Evolutionary conservation across 345 rosid species (phyloP), one percentile per base, ranked within the genome.

Genomic region (Aegle marmelos): DNA sequence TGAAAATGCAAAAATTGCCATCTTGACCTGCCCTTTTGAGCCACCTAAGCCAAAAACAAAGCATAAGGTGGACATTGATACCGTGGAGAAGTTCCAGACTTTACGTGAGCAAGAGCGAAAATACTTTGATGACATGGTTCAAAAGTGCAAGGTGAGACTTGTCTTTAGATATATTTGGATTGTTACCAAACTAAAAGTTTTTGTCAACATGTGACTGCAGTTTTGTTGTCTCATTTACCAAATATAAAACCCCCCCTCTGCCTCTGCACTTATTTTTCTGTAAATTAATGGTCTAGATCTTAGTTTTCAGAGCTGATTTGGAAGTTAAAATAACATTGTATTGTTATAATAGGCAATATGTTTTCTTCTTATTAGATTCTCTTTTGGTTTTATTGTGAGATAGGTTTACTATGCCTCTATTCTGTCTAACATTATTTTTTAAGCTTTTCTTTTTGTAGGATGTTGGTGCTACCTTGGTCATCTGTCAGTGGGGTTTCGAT

Each of bases 401-500:
- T 24, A 61, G 11, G 25, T 45, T 27, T 70, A 75, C 59, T 7
- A 9, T 69, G 6, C 57, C 10, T 58, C 48, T 31, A 28, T 39
- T 9, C 57, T 67, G 58, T 22, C 41, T 59, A 54, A 14, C 61
- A 1, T 14, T 63, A 59, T 76, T 76, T 5, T 63, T 73, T 21
- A 14, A 45, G 5, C 2, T 45, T 45, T 45, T 45, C 39, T 13
- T 68, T 76, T 68, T 86, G 81, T 88, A 96, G 99, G 99, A 94
- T 88, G 95, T 89, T 82, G 99, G 99, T 76, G 94, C 98, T 53
- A 92, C 99, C 19, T 79, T 96, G 83, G 99, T 96, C 67, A 96
- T 96, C 85, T 96, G 99, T 81, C 99, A 96, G 60, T 96, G 99
- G 99, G 99, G 98, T 45, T 96, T 96, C 30, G 99, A 96, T 81